Percentiles rank a stretch among this genome's conserved stretches.
These are phyloP conservation scores for Violaceomyces palustris DNA, from an alignment of 1,284 basidiomycete genomes.

Conservation along the genomic window DNA sequence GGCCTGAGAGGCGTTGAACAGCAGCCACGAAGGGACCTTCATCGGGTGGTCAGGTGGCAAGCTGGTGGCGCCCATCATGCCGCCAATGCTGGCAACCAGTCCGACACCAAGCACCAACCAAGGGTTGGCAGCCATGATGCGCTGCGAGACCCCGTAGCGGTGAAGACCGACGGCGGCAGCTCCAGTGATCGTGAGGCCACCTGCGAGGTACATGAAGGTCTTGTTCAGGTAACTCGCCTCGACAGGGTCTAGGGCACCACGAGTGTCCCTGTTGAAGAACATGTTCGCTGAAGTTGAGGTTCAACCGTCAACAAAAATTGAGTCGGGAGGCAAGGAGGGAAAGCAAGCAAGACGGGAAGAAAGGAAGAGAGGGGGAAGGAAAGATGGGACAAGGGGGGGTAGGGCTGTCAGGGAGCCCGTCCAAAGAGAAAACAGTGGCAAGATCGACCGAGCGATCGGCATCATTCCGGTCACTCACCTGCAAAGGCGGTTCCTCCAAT, in stretches of 20 bases:
- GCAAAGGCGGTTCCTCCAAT: constrained; percentile 47
- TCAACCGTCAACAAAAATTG: not conserved
- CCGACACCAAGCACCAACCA: constrained; percentile 78
- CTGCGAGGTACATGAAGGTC: constrained; percentile 79
- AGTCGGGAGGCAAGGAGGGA: not conserved
- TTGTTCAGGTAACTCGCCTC: constrained; percentile 63
- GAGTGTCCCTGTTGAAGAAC: constrained; percentile 50
- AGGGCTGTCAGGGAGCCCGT: too few species aligned
- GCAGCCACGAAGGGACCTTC: constrained; percentile 55
- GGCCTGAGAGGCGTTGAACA: constrained; percentile 80
- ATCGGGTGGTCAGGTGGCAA: constrained; percentile 43
- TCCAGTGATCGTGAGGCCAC: constrained; percentile 71
- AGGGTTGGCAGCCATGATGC: constrained; percentile 76
- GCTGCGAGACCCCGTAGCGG: constrained; percentile 66
- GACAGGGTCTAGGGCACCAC: constrained; percentile 29
- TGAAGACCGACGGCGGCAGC: constrained; percentile 73
- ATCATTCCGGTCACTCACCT: too few species aligned
- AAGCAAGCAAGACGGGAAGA: too few species aligned
- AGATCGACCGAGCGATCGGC: not conserved
- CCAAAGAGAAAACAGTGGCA: not conserved
- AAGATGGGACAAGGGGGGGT: too few species aligned
- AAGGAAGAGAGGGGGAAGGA: too few species aligned
- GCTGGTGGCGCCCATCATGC: constrained; percentile 52
- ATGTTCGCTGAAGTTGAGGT: constrained; percentile 33
- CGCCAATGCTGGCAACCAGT: constrained; percentile 59